Evolutionary conservation across 495 filamentous ascomycete species (phyloP).

Genomic region (Melanomma pulvis-pyrius): DNA sequence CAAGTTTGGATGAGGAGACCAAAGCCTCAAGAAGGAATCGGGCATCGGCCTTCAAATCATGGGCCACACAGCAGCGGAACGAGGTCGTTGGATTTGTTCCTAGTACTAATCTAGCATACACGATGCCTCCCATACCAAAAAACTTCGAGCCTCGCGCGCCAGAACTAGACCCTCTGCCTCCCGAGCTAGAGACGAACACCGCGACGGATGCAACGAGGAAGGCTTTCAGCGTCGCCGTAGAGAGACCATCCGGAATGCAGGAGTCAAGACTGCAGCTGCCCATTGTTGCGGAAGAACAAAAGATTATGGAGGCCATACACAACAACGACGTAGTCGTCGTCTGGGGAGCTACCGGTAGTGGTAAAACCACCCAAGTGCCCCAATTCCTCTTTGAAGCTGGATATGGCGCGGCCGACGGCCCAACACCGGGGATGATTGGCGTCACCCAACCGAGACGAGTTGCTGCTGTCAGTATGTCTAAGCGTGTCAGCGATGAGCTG

Average conservation of each 20-base stretch:
- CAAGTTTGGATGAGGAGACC: constrained; percentile 28
- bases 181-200: constrained; percentile 65
- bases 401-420: constrained; percentile 75
- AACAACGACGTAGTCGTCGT: constrained; percentile 85
- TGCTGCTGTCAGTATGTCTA: constrained; percentile 92
- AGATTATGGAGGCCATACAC: constrained; percentile 96
- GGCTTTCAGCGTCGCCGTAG: constrained; percentile 73
- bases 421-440: constrained; percentile 88
- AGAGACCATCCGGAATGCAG: constrained; percentile 73
- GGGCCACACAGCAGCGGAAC: constrained; percentile 86
- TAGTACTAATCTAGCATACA: constrained; percentile 39
- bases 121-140: constrained; percentile 40
- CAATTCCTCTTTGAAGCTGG: constrained; percentile 95
- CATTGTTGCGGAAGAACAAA: constrained; percentile 92
- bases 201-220: constrained; percentile 65
- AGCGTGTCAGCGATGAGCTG: constrained; percentile 83
- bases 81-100: constrained; percentile 67
- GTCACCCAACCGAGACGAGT: constrained; percentile 93
- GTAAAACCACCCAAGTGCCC: constrained; percentile 95
- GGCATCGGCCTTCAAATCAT: constrained; percentile 84
- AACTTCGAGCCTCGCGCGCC: constrained; percentile 62
- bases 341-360: constrained; percentile 94
- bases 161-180: constrained; percentile 75
- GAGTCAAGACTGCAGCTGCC: constrained; percentile 76
- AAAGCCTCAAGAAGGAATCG: constrained; percentile 45